These are phyloP conservation scores for Aspergillus spinulosporus DNA, from an alignment of 2,329 filamentous ascomycete species.

Conservation along the genomic window DNA sequence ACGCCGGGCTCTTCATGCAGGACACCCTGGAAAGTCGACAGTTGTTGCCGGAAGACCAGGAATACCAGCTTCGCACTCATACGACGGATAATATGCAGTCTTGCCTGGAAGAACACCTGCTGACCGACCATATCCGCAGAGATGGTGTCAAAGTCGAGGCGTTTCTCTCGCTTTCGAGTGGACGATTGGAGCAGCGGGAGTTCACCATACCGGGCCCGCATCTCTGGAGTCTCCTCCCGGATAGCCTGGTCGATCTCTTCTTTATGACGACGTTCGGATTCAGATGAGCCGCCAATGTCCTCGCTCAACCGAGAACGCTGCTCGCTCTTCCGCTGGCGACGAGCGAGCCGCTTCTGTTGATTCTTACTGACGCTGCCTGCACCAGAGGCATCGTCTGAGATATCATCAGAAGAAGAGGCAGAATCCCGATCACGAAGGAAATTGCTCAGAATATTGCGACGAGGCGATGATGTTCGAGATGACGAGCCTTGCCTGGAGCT, in stretches of 20 bases:
- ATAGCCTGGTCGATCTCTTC: conserved; percentile 49
- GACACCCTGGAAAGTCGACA: conserved; percentile 80
- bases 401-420: conserved; percentile 45
- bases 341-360: conserved; percentile 45
- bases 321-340: conserved; percentile 42
- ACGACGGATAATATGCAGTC: conserved; percentile 76
- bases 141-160: conserved; percentile 54
- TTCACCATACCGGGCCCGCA: conserved; percentile 60
- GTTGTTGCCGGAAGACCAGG: conserved; percentile 80
- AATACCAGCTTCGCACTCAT: conserved; percentile 83
- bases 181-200: conserved; percentile 60
- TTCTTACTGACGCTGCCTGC: conserved; percentile 43
- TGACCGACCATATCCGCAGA: conserved; percentile 56
- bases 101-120: conserved; percentile 66
- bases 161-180: conserved; percentile 49
- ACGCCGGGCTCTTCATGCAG: conserved; percentile 62
- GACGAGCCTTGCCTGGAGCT: conserved; percentile 7
- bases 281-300: conserved; percentile 41
- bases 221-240: conserved; percentile 58
- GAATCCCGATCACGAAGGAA: conserved; percentile 46
- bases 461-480: conserved; percentile 31
- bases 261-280: conserved; percentile 41
- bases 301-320: conserved; percentile 45
- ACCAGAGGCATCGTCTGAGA: conserved; percentile 29
- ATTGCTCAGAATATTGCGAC: conserved; percentile 42